Conservation (phyloP, 2,329 filamentous ascomycete species). For the Seiridium cupressi region DNA sequence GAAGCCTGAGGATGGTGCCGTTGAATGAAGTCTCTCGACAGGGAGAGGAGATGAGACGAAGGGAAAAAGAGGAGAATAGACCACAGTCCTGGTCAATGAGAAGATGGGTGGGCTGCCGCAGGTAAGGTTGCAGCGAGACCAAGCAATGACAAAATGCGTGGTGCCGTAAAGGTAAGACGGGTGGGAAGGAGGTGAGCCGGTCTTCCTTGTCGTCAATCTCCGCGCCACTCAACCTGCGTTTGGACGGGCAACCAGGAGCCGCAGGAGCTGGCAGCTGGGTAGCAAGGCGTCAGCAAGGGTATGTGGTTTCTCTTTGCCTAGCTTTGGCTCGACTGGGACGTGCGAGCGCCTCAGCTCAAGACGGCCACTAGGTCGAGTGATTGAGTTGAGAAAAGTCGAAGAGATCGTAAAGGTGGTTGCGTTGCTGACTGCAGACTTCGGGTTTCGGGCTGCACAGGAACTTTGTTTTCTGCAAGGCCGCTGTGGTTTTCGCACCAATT, state of each 20-base stretch:
- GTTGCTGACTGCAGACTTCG: background rate
- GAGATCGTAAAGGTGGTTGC: no score
- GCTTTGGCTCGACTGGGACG: no score
- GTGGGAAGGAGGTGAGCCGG: background rate
- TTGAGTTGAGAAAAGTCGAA: no score
- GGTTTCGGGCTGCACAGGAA: background rate
- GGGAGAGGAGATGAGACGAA: background rate
- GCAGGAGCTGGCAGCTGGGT: background rate
- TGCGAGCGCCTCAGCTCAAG: no score
- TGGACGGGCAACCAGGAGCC: background rate
- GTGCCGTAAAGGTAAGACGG: background rate
- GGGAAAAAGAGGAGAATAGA: conserved; percentile 4
- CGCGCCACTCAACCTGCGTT: background rate
- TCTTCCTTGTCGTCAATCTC: conserved; percentile 7
- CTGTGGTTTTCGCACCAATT: background rate
- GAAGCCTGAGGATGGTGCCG: background rate
- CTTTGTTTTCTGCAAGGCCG: background rate
- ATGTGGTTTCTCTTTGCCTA: background rate
- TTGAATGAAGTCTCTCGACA: background rate
- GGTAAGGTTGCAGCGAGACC: background rate
- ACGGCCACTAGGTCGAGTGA: no score
- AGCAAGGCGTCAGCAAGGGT: background rate
- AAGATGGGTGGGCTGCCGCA: background rate
- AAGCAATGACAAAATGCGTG: background rate
- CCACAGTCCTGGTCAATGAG: background rate